Conservation (phyloP, 345 rosid species). For the Xanthoceras sorbifolium region DNA sequence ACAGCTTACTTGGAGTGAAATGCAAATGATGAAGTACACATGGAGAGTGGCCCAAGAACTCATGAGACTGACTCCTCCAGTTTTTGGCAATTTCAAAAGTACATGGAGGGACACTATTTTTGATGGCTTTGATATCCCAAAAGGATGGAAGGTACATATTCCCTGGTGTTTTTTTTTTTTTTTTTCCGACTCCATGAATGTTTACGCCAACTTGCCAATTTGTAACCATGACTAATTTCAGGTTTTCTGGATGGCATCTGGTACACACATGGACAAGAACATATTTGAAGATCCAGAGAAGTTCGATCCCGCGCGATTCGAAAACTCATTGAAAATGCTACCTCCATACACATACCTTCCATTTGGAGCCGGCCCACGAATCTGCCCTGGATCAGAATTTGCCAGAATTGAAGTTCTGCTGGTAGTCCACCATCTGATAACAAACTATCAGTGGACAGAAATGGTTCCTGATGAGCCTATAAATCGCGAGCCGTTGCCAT, state of each 20-base stretch:
- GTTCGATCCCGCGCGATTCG: conserved; percentile 27
- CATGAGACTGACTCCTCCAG: conserved; percentile 26
- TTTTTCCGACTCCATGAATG: neutral
- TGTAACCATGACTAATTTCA: neutral
- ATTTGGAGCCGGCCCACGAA: conserved; percentile 23
- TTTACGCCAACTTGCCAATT: neutral
- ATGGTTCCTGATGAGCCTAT: conserved; percentile 24
- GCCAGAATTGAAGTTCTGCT: conserved; percentile 20
- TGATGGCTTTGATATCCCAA: conserved; percentile 28
- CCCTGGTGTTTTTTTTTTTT: neutral
- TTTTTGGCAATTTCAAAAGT: conserved; percentile 22
- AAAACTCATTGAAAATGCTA: conserved; percentile 12
- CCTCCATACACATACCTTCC: conserved; percentile 31
- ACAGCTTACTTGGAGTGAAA: conserved; percentile 16
- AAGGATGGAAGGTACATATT: conserved; percentile 27
- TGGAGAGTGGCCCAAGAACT: conserved; percentile 27
- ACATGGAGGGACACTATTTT: conserved; percentile 7
- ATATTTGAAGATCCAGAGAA: conserved; percentile 26
- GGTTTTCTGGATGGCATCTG: conserved; percentile 27
- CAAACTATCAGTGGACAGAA: conserved; percentile 19
- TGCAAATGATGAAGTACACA: conserved; percentile 26
- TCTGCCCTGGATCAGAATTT: conserved; percentile 26
- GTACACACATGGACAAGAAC: conserved; percentile 26
- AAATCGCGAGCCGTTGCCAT: conserved; percentile 14
- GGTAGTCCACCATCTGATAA: conserved; percentile 19